Evolutionary conservation across 805 yeast species (phyloP), one percentile per base, ranked within the genome.

Genomic region (Cephaloascus albidus): DNA sequence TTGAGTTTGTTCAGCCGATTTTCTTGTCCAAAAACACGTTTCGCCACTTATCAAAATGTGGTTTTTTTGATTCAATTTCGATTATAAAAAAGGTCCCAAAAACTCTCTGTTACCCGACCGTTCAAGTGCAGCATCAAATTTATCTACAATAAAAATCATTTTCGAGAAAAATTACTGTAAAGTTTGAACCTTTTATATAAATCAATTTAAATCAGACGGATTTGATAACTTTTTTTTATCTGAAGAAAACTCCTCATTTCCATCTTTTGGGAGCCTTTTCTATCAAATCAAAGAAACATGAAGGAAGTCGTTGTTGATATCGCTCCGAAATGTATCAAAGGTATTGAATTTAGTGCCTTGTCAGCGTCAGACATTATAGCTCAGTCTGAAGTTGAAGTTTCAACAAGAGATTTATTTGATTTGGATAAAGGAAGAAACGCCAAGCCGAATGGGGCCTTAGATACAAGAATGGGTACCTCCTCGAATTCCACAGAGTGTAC

Each of bases 331-430:
- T 74, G 82, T 53, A 93, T 93, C 65, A 75, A 81, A 51, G 96
- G 95, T 16, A 72, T 93, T 39, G 88, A 88, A 57, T 93, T 93
- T 54, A 85, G 96, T 31, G 96, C 96, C 3, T 72, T 93, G n/a
- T 81, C 93, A 28, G 86, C 96, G 31, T 76, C 81, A 47, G 97
- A 90, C 51, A 88, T 93, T 51, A 75, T 87, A 35, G 90, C 90
- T 17, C 96, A 90, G 63, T 84, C 95, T 3, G 96, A 89, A 54
- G 96, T 89, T 19, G 97, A 93, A 57, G 85, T 93, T 43, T 75
- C 84, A 33, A 86, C 96, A 15, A 74, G 97, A 50, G 96, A 90
- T 57, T 70, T 93, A 41, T 93, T 86, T 57, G 96, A 93, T 60
- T 68, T 93, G 43, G 96, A 88, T 49, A 78, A 82, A 49, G 95